Evolutionary conservation across 163 green algal genomes (phyloP), one percentile per base, ranked within the genome.

Genomic region (Trebouxia gelatinosa): DNA sequence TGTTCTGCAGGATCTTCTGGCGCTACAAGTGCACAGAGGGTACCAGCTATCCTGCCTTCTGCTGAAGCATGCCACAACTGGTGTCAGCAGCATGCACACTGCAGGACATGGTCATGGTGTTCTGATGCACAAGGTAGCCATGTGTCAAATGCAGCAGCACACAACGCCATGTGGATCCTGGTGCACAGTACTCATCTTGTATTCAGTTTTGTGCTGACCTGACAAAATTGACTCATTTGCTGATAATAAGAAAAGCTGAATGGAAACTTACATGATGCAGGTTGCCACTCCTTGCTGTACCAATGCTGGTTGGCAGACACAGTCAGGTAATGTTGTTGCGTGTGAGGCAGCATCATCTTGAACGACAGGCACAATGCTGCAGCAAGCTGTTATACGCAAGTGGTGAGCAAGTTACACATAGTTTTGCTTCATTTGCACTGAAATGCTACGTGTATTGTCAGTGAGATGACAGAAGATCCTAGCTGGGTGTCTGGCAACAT

Each of bases 271-370:
- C 39, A 7, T 40, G 29, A 39, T 54, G 64, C 19, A 72, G 64
- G 64, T 3, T 72, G 64, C 19, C 64, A 72, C 7, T 72, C 64
- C 23, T 21, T 34, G 35, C 50, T 54, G n/a, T 37, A 72, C 31
- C 64, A 72, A 1, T 72, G 64, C 64, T 72, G 64, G 64, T 37
- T 72, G 13, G 35, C 35, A 16, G 35, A 51, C 35, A 51, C 50
- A 13, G 6, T 37, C 5, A 72, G 64, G 64, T 72, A 16, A 72
- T 9, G 11, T 54, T 54, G 43, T 54, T n/a, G n/a, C n/a, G n/a
- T n/a, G n/a, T n/a, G n/a, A n/a, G n/a, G n/a, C n/a, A n/a, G n/a
- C n/a, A n/a, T n/a, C n/a, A n/a, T n/a, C n/a, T n/a, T n/a, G n/a
- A n/a, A n/a, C n/a, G n/a, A n/a, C n/a, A n/a, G n/a, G n/a, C n/a